Evolutionary conservation across 2,329 filamentous ascomycete species (phyloP), one percentile per base, ranked within the genome.

Genomic region (Pseudopyricularia javanii): DNA sequence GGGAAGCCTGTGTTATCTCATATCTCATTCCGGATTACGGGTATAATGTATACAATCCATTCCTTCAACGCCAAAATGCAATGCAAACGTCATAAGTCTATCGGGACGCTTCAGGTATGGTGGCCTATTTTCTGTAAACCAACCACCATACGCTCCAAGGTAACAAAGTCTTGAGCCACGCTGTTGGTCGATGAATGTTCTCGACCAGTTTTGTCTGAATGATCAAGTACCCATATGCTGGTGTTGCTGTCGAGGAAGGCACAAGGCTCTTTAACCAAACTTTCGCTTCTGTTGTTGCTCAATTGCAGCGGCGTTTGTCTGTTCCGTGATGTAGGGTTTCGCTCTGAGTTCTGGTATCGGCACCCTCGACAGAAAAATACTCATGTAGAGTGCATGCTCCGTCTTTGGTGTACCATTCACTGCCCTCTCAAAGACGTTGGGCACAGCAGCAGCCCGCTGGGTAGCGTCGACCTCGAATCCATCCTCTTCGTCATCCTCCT

Each of bases 301-400:
- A 8, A 62, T 57, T 5, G 54, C 28, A 34, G 59, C 58, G 22
- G 65, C 62, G 56, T 71, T 75, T 2, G 70, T 70, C 61, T 79
- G 78, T 28, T 71, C 59, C 1, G 72, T 74, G 3, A 75, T 62
- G 33, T 71, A 75, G 24, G 67, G 68, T 43, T 69, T 71, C 30
- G 62, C 68, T 56, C 71, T 78, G 49, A 88, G 63, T 57, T 80
- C 77, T 17, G 75, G 73, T 33, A 87, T 65, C 12, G 76, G 66
- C 14, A 66, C 65, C 26, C 69, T 64, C 0, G 80, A 79, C 15
- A 88, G 63, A 57, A 84, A 82, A 22, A 85, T 68, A 56, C 75
- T 79, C 71, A 88, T 68, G 40, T 79, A 73, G 15, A 52, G 50
- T 77, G 76, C 51, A 66, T 70, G 55, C 71, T 70, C 56, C 71